These are phyloP conservation scores for Limonium bicolor DNA, from an alignment of 148 eudicot genomes.

Conservation along the genomic window DNA sequence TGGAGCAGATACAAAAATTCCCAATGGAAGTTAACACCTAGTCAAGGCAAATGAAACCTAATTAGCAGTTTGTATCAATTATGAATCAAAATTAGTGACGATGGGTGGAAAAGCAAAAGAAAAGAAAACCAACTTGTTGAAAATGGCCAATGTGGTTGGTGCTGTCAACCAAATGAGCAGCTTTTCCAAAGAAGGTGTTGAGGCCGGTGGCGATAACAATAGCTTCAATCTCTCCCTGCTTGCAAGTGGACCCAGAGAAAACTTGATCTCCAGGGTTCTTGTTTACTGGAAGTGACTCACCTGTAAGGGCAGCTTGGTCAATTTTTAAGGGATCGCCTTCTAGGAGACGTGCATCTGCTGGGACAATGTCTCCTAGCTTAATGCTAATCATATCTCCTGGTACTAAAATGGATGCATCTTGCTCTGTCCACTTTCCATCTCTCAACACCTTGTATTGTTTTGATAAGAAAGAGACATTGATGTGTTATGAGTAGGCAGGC, in stretches of 20 bases:
- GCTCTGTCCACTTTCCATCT: slow-evolving; percentile 62
- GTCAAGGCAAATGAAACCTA: neutral
- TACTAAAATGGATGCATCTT: slow-evolving; percentile 50
- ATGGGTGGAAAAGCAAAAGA: neutral
- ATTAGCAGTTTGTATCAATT: neutral
- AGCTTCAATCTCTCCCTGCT: slow-evolving; percentile 72
- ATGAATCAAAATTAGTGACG: neutral
- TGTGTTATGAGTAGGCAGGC: too few relatives aligned
- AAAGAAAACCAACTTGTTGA: slow-evolving; percentile 25
- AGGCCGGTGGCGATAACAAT: slow-evolving; percentile 72
- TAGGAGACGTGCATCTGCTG: slow-evolving; percentile 72
- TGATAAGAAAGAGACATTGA: too few relatives aligned
- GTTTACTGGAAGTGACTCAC: slow-evolving; percentile 63
- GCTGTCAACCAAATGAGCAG: slow-evolving; percentile 69
- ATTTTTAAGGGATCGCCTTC: slow-evolving; percentile 71
- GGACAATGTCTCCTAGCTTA: slow-evolving; percentile 69
- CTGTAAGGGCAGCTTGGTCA: slow-evolving; percentile 72
- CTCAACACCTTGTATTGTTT: slow-evolving; percentile 36
- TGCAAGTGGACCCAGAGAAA: slow-evolving; percentile 70
- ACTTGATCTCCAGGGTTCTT: slow-evolving; percentile 44
- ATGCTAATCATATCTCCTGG: slow-evolving; percentile 71
- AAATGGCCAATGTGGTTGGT: slow-evolving; percentile 71
- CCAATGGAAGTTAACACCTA: slow-evolving; percentile 66
- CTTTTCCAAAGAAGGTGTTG: slow-evolving; percentile 70
- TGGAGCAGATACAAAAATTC: slow-evolving; percentile 67